A percentile compares a stretch with the other conserved stretches of the same genome.
Conservation (phyloP, 2,329 filamentous ascomycete genomes). For the Hymenoscyphus salicellus region DNA sequence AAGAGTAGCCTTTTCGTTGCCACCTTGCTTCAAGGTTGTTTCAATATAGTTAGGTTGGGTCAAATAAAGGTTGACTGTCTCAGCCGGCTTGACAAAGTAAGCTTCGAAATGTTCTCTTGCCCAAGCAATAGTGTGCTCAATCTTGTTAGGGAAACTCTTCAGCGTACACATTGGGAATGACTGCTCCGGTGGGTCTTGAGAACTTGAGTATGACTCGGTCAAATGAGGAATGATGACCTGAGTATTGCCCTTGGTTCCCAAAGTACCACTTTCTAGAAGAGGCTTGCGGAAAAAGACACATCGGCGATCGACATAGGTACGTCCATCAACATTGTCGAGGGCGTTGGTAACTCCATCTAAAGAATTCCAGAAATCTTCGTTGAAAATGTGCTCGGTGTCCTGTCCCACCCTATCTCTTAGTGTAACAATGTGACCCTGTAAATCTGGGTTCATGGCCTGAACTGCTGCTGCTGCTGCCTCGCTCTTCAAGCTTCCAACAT, state of each 20-base stretch:
- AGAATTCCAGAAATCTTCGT: conserved; percentile 84
- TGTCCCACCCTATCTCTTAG: conserved; percentile 85
- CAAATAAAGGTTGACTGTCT: conserved; percentile 91
- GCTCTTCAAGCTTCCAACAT: conserved; percentile 96
- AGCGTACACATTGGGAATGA: conserved; percentile 99
- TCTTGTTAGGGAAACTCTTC: conserved; percentile 94
- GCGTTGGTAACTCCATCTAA: conserved; percentile 95
- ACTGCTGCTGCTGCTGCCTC: conserved; percentile 89
- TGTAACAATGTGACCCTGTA: conserved; percentile 79
- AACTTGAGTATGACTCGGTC: conserved; percentile 96
- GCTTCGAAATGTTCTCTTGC: conserved; percentile 92
- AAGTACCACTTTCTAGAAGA: conserved; percentile 89
- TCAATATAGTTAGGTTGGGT: conserved; percentile 88
- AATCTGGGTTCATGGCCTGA: conserved; percentile 90
- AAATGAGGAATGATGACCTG: conserved; percentile 88
- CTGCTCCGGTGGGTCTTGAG: conserved; percentile 95
- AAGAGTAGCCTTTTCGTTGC: conserved; percentile 89
- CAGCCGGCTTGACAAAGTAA: conserved; percentile 87
- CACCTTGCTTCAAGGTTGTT: conserved; percentile 82
- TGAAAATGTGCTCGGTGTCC: conserved; percentile 91
- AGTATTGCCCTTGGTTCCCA: conserved; percentile 98
- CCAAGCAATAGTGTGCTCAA: conserved; percentile 99
- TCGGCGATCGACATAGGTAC: conserved; percentile 91
- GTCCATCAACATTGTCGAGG: conserved; percentile 93
- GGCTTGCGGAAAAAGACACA: conserved; percentile 99